Evolutionary conservation across 306 rosid genomes (phyloP).

Genomic region (Pyrus bretschneideri): DNA sequence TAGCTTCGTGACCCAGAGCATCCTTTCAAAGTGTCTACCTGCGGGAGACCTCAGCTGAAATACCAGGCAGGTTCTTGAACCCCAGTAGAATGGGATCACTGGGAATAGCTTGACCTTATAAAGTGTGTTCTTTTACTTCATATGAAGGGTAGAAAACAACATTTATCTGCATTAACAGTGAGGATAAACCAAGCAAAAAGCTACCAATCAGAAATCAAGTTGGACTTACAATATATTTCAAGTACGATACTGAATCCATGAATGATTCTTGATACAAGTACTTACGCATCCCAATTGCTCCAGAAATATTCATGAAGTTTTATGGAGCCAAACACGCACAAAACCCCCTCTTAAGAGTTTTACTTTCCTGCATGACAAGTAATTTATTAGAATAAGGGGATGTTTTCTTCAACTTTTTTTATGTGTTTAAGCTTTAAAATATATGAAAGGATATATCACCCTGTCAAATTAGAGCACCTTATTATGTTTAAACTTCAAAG

Average conservation of each 20-base stretch:
- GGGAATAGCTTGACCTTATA: background rate
- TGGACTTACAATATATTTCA: background rate
- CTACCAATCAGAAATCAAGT: background rate
- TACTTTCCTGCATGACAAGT: background rate
- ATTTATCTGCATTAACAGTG: background rate
- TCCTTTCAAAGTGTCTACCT: background rate
- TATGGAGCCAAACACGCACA: background rate
- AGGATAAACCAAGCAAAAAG: background rate
- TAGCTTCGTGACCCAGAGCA: background rate
- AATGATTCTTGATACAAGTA: background rate
- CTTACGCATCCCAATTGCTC: background rate
- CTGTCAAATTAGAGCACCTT: background rate
- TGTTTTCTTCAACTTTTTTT: background rate
- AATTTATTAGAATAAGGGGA: background rate
- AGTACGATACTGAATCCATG: background rate
- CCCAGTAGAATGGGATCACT: background rate
- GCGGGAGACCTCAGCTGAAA: background rate
- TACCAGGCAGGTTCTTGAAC: background rate
- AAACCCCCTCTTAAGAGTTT: background rate
- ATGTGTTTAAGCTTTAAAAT: background rate
- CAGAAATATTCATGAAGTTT: background rate
- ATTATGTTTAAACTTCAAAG: background rate
- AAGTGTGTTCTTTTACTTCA: background rate
- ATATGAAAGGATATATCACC: background rate
- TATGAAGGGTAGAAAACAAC: background rate